Conservation (phyloP, 2,329 filamentous ascomycete species). For the Nothomitra cinnamomea region DNA sequence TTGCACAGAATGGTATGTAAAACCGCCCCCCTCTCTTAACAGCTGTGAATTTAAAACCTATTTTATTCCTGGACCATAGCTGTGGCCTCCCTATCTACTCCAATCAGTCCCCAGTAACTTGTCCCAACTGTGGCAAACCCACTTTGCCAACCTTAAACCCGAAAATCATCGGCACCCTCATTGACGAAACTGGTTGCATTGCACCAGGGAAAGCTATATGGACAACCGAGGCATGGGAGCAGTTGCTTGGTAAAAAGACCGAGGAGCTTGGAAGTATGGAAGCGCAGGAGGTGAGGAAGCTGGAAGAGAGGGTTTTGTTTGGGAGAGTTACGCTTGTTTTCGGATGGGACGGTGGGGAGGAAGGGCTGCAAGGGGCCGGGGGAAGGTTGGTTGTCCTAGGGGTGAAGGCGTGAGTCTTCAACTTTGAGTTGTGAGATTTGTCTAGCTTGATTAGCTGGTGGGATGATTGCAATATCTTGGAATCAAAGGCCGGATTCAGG, state of each 20-base stretch:
- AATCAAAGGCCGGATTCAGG: too few species aligned
- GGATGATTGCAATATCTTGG: neutral
- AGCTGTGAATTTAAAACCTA: neutral
- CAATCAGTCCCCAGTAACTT: slow-evolving; percentile 26
- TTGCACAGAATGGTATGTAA: slow-evolving; percentile 25
- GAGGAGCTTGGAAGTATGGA: slow-evolving; percentile 23
- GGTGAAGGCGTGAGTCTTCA: slow-evolving; percentile 22
- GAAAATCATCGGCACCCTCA: slow-evolving; percentile 23
- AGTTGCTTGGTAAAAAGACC: slow-evolving; percentile 29
- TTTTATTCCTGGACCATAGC: slow-evolving; percentile 16
- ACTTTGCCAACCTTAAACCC: slow-evolving; percentile 24
- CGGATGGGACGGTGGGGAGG: slow-evolving; percentile 25
- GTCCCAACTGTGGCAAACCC: slow-evolving; percentile 22
- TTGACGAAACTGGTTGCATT: slow-evolving; percentile 40
- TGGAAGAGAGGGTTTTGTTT: slow-evolving; percentile 36
- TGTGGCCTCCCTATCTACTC: slow-evolving; percentile 37
- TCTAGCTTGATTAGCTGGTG: neutral
- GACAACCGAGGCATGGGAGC: slow-evolving; percentile 33
- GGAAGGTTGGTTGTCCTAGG: slow-evolving; percentile 26
- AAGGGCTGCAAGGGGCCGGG: slow-evolving; percentile 15
- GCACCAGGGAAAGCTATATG: slow-evolving; percentile 35
- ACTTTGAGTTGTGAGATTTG: neutral
- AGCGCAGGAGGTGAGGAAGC: slow-evolving; percentile 25
- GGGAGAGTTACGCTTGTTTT: slow-evolving; percentile 37
- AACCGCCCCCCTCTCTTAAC: neutral